Conservation (phyloP, 352 stramenopile species). For the Phytophthora vignae region DNA sequence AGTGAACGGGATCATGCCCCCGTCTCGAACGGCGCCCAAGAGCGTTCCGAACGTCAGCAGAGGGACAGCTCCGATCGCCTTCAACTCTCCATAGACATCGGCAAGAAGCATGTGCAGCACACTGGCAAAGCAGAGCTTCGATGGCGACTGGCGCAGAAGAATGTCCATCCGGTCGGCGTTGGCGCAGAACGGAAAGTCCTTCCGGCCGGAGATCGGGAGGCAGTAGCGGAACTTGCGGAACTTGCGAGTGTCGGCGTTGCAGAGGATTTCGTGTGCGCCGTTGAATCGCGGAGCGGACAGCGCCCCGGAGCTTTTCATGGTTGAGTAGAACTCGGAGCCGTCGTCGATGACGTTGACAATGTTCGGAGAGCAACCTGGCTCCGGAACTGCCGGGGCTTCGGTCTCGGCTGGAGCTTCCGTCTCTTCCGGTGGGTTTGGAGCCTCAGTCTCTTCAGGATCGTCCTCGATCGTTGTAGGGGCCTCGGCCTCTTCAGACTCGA, state of each 20-base stretch:
- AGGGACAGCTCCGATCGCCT: constrained; percentile 23
- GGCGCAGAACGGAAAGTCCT: constrained; percentile 46
- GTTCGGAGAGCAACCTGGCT: constrained; percentile 2
- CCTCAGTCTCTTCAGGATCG: background rate
- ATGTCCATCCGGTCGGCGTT: constrained; percentile 54
- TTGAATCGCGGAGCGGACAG: constrained; percentile 26
- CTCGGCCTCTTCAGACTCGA: background rate
- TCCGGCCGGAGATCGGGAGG: constrained; percentile 52
- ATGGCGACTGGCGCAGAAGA: constrained; percentile 26
- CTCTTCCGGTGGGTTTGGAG: background rate
- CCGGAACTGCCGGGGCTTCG: background rate
- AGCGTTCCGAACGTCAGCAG: constrained; percentile 53
- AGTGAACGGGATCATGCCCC: constrained; percentile 51
- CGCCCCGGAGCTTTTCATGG: constrained; percentile 3
- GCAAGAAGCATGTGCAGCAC: constrained; percentile 56
- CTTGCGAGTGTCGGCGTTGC: constrained; percentile 10
- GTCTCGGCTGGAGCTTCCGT: background rate
- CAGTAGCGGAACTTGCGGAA: constrained; percentile 37
- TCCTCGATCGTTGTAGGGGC: background rate
- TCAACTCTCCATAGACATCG: constrained; percentile 52
- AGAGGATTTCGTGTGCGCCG: constrained; percentile 25
- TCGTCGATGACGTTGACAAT: constrained; percentile 3
- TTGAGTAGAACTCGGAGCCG: constrained; percentile 9
- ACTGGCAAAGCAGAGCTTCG: constrained; percentile 47
- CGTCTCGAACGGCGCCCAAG: constrained; percentile 50